Percentiles rank a stretch among this genome's conserved stretches.
Evolutionary conservation across 345 rosid genomes (phyloP).

Genomic region (Citropsis articulata): DNA sequence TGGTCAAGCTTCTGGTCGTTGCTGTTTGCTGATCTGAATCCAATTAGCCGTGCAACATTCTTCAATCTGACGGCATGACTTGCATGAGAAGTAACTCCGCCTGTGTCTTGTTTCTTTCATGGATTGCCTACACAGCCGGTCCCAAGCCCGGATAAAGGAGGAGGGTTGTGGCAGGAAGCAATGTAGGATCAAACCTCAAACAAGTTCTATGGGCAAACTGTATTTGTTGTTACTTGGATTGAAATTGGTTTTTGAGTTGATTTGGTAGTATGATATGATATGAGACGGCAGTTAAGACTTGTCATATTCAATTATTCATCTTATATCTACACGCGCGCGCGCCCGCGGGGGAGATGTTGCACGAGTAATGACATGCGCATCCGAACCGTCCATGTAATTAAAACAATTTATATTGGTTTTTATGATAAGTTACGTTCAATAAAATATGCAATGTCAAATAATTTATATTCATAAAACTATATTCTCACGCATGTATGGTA

Average conservation of each 20-base stretch:
- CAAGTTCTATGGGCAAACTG: neutral
- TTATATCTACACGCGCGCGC: too few species aligned
- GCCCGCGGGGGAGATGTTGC: too few species aligned
- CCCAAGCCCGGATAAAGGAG: constrained; percentile 77
- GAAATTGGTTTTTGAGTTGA: neutral
- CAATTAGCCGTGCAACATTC: too few species aligned
- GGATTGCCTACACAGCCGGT: constrained; percentile 42
- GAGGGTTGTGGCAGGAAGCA: constrained; percentile 32
- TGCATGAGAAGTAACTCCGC: constrained; percentile 46
- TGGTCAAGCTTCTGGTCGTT: neutral
- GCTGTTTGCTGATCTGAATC: neutral
- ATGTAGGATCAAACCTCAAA: neutral
- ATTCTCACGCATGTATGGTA: too few species aligned
- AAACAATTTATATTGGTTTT: too few species aligned
- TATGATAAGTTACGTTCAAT: too few species aligned
- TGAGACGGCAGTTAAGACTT: neutral
- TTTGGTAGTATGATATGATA: neutral
- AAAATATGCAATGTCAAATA: too few species aligned
- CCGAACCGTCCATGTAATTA: too few species aligned
- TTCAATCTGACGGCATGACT: neutral
- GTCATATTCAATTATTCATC: neutral
- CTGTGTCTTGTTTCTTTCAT: constrained; percentile 29
- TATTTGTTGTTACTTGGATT: neutral
- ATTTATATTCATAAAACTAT: too few species aligned
- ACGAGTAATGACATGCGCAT: too few species aligned